Evolutionary conservation across 2,329 filamentous ascomycete genomes (phyloP), one percentile per base, ranked within the genome.

Genomic region (Cladosporium sp.): DNA sequence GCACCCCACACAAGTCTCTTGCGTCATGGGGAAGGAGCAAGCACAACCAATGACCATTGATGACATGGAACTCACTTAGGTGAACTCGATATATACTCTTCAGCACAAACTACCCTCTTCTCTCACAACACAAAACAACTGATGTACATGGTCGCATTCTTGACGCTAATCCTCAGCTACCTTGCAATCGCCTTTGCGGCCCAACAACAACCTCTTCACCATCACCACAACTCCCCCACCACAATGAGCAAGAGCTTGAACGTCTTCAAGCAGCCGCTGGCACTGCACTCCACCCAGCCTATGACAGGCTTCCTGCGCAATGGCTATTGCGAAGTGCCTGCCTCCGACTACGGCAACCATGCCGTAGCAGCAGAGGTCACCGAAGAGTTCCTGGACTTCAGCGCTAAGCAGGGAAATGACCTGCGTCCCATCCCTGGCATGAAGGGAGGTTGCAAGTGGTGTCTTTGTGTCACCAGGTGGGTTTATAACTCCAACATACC

Each of bases 371-470:
- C 75, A 60, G 81, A 85, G 30, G 78, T 89, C 1, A 86, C 84
- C 10, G 81, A 86, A 66, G 83, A 86, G 69, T 89, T 89, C 74
- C 83, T 89, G 36, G 84, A 88, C 72, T 89, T 85, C 78, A 82
- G 82, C 34, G 85, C 86, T 21, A 79, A 80, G 5, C 80, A 81
- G 43, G 87, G 86, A 46, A 89, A 89, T 71, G 84, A 89, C 70
- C 78, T 89, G 36, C 81, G 85, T 26, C 70, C 75, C 5, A 80
- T 81, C 23, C 66, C 67, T 3, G 86, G 86, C 3, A 79, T 89
- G 63, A 84, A 79, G 23, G 83, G 79, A 14, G 86, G 86, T 8
- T 88, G 86, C 71, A 86, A 84, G 73, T 89, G 87, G 85, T 89
- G 87, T 74, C 76, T 89, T 5, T 89, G 87, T 71, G 86, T 85